Evolutionary conservation across 495 filamentous ascomycete species (phyloP).

Genomic region (Penicillium desertorum): DNA sequence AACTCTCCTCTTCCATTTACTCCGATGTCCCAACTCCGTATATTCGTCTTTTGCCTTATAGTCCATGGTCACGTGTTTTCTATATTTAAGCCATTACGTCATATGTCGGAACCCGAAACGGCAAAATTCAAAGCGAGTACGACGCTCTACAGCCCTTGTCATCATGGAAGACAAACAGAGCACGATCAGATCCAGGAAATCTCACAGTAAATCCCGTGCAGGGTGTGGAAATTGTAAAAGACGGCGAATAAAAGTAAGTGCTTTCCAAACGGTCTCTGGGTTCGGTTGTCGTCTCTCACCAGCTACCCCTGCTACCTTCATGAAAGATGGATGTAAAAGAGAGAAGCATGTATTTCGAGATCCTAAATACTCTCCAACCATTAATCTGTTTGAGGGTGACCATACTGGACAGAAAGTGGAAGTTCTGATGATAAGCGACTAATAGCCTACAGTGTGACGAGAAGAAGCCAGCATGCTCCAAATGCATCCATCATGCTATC

Average conservation of each 20-base stretch:
- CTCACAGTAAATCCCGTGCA: constrained; percentile 36
- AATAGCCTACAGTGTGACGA: constrained; percentile 38
- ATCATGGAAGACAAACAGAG: constrained; percentile 4
- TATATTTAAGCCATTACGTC: neutral
- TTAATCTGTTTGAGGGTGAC: neutral
- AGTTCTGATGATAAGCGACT: neutral
- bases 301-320: neutral
- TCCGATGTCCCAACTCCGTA: neutral
- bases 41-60: neutral
- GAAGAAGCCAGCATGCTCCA: constrained; percentile 31
- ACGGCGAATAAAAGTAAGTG: constrained; percentile 39
- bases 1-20: neutral
- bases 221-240: constrained; percentile 39
- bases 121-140: constrained; percentile 2
- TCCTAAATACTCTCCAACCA: constrained; percentile 5
- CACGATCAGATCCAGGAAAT: constrained; percentile 21
- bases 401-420: neutral
- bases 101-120: neutral
- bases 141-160: neutral
- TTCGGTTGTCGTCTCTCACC: neutral
- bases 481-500: constrained; percentile 32
- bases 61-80: neutral
- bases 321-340: neutral
- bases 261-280: neutral
- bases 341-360: constrained; percentile 1